Percentiles rank a stretch among this genome's conserved stretches.
Conservation (phyloP, 148 eudicot genomes). For the Silene uniflora region DNA sequence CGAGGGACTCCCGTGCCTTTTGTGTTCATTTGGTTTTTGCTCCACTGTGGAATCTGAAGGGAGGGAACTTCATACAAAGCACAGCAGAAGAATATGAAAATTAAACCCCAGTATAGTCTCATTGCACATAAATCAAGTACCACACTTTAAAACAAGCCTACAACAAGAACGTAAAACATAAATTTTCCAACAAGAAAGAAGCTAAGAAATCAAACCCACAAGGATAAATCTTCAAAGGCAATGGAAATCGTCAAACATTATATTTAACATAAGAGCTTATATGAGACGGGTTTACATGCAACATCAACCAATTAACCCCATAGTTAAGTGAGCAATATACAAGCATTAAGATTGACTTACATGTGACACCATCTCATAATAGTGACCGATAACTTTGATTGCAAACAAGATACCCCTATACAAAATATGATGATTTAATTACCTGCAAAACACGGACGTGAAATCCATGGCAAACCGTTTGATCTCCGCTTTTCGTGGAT, state of each 20-base stretch:
- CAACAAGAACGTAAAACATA: not conserved
- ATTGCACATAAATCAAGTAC: not conserved
- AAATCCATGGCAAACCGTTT: slow-evolving; percentile 59
- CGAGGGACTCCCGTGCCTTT: slow-evolving; percentile 64
- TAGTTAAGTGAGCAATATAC: too few species aligned
- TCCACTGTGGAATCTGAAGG: slow-evolving; percentile 34
- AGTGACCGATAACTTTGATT: not conserved
- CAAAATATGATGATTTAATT: not conserved
- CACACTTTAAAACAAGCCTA: not conserved
- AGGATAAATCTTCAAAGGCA: not conserved
- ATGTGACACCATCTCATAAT: not conserved
- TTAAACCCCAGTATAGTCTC: not conserved
- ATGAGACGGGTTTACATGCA: too few species aligned
- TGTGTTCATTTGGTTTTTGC: slow-evolving; percentile 32
- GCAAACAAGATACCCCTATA: not conserved
- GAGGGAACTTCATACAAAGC: slow-evolving; percentile 35
- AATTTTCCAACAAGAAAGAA: not conserved
- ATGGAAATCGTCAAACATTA: not conserved
- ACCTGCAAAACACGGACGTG: slow-evolving; percentile 74
- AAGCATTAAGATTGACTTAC: too few species aligned
- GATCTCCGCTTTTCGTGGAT: slow-evolving; percentile 35
- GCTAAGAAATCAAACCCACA: not conserved
- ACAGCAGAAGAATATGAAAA: not conserved
- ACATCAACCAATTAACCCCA: too few species aligned
- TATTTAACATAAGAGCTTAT: not conserved